Conservation (phyloP, 2,329 filamentous ascomycete species). For the Verticillium klebahnii region DNA sequence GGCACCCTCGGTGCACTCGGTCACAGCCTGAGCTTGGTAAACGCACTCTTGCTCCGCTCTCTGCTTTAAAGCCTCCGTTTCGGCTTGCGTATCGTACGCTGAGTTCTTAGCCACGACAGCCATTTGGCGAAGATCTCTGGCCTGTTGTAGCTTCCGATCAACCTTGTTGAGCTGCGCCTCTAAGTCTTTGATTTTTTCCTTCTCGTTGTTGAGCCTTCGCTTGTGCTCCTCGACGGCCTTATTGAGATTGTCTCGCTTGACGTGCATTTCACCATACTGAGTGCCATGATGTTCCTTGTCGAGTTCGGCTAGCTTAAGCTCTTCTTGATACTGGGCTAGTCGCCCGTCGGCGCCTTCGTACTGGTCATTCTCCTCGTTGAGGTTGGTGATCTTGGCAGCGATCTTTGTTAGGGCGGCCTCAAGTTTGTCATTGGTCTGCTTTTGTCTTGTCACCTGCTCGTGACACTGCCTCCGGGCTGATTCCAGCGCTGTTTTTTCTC, state of each 20-base stretch:
- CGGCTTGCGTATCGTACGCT: constrained; percentile 46
- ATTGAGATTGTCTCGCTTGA: constrained; percentile 46
- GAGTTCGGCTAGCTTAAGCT: constrained; percentile 48
- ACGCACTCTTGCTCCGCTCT: constrained; percentile 43
- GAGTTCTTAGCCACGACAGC: constrained; percentile 59
- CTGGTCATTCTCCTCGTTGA: constrained; percentile 58
- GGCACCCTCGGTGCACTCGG: constrained; percentile 52
- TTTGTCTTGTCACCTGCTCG: constrained; percentile 40
- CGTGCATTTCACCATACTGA: constrained; percentile 48
- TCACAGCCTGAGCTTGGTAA: constrained; percentile 41
- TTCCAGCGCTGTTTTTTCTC: constrained; percentile 40
- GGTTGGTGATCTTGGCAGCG: constrained; percentile 50
- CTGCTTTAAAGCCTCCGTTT: constrained; percentile 39
- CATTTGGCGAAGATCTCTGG: constrained; percentile 43
- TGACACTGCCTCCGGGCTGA: constrained; percentile 44
- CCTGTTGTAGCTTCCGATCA: constrained; percentile 45
- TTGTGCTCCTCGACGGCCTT: constrained; percentile 35
- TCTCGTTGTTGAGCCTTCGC: constrained; percentile 28
- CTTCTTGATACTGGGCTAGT: constrained; percentile 52
- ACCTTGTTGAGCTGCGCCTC: constrained; percentile 44
- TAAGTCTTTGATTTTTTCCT: constrained; percentile 25
- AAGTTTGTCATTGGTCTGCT: constrained; percentile 29
- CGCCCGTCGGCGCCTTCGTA: constrained; percentile 65
- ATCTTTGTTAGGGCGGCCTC: constrained; percentile 53
- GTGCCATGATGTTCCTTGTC: constrained; percentile 43